Evolutionary conservation across 345 rosid genomes (phyloP).

Genomic region (Bruguiera parviflora): DNA sequence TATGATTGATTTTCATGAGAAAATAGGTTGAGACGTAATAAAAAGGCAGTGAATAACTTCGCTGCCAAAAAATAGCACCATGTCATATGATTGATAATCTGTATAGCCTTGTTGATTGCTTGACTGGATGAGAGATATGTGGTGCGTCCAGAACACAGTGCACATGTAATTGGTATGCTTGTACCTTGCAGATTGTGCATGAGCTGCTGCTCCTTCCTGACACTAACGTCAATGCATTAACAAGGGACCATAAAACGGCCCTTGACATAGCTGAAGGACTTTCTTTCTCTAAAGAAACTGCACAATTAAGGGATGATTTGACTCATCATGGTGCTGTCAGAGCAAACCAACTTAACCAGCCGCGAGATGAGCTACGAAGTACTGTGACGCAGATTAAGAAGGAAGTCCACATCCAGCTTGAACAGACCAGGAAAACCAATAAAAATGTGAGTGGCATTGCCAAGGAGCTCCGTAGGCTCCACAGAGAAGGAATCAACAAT

Average conservation of each 20-base stretch:
- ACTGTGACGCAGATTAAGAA: constrained; percentile 77
- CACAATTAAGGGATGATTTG: constrained; percentile 58
- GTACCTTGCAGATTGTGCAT: constrained; percentile 59
- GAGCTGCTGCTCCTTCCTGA: constrained; percentile 62
- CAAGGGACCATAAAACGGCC: constrained; percentile 76
- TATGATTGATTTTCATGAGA: too few species aligned
- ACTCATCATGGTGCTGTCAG: constrained; percentile 61
- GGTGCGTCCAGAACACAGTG: neutral
- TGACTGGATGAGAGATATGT: too few species aligned
- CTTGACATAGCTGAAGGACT: constrained; percentile 84
- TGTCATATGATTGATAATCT: too few species aligned
- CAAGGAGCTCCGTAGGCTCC: constrained; percentile 72
- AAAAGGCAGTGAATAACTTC: too few species aligned
- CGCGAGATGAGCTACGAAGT: constrained; percentile 70
- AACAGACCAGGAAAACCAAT: constrained; percentile 84
- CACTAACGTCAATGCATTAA: constrained; percentile 70
- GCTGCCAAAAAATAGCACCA: too few species aligned
- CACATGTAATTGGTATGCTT: neutral
- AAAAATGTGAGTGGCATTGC: constrained; percentile 74
- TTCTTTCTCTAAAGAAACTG: constrained; percentile 62
- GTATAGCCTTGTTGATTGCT: too few species aligned
- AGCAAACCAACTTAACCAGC: constrained; percentile 76
- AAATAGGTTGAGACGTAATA: too few species aligned
- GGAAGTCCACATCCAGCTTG: constrained; percentile 78
- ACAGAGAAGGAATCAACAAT: constrained; percentile 73